Evolutionary conservation across 2,329 filamentous ascomycete genomes (phyloP), one percentile per base, ranked within the genome.

Genomic region (Emmonsia crescens): DNA sequence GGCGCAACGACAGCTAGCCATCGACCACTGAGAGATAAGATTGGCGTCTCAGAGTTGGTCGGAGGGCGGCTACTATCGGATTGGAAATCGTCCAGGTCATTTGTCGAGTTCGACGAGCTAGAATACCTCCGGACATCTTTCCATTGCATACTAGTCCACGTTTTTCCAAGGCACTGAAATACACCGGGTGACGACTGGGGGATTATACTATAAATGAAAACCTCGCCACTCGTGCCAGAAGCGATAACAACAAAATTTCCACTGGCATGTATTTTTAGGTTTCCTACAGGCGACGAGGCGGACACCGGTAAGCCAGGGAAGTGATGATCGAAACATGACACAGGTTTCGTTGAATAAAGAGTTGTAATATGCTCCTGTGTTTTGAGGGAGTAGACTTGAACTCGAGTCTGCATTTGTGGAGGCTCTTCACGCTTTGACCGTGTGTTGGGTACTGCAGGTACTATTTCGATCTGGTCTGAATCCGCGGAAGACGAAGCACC

Each of bases 381-480:
- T 67, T 83, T 85, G 63, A 97, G 77, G 0, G 92, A 96, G 74
- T 93, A 96, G 0, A 97, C 79, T 67, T 96, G 91, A 5, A 96
- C 90, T 0, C 88, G 87, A 0, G 92, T 96, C 74, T 96, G 91
- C 69, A 93, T 95, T 55, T 68, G 70, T 21, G 64, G 65, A 1
- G 66, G 59, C 10, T 75, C 73, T 5, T 73, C 70, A 58, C 66
- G 71, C 27, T 48, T 68, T 9, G 63, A 52, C 10, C 69, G 69
- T 54, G 61, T 66, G 54, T 67, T 69, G 49, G 64, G 61, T 21
- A 68, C 67, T 42, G 70, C 69, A 33, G 70, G 67, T 24, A 71
- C 66, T 27, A 69, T 64, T 44, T 76, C 74, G 57, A 73, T 72
- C n/a, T 68, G 66, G 31, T 75, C 74, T 19, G 72, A 75, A 24